Percentiles rank a stretch among this genome's conserved stretches.
These are phyloP conservation scores for Daldinia sp. DNA, from an alignment of 2,329 filamentous ascomycete species.

Conservation along the genomic window DNA sequence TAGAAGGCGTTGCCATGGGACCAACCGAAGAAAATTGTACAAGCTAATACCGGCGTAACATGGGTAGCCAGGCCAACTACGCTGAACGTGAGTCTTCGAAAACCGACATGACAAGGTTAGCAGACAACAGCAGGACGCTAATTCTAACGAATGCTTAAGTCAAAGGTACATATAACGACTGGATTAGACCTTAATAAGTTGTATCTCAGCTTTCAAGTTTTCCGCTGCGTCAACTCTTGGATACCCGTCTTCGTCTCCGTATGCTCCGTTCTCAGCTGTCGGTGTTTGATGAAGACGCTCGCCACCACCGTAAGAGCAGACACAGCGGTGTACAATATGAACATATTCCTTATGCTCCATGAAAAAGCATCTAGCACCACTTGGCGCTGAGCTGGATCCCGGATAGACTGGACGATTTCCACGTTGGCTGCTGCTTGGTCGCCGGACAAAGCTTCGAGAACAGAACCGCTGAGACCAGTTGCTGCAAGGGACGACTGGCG, in stretches of 20 bases:
- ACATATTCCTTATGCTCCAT: conserved; percentile 62
- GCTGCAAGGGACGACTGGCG: conserved; percentile 39
- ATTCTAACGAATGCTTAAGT: background rate
- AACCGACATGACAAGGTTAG: too few relatives aligned
- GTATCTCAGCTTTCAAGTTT: conserved; percentile 8
- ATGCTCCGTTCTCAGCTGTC: conserved; percentile 61
- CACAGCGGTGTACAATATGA: conserved; percentile 60
- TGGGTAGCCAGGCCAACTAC: too few relatives aligned
- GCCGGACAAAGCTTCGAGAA: conserved; percentile 55
- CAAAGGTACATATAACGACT: background rate
- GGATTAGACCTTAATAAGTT: background rate
- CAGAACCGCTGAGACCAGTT: conserved; percentile 40
- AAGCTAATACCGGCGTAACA: background rate
- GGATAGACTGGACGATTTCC: conserved; percentile 56
- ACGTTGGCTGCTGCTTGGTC: conserved; percentile 61
- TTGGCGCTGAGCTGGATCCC: conserved; percentile 53
- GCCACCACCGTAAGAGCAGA: conserved; percentile 56
- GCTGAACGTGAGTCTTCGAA: background rate
- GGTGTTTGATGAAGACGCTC: conserved; percentile 59
- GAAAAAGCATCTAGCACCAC: conserved; percentile 61
- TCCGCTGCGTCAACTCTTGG: conserved; percentile 43
- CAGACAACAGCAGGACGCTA: background rate
- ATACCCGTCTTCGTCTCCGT: conserved; percentile 64
- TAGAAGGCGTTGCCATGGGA: background rate
- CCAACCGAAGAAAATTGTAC: background rate